Percentiles rank a stretch among this genome's conserved stretches.
phyloP scores from a whole-genome alignment of 2,329 filamentous ascomycete species.

The Fusarium nurragi region DNA sequence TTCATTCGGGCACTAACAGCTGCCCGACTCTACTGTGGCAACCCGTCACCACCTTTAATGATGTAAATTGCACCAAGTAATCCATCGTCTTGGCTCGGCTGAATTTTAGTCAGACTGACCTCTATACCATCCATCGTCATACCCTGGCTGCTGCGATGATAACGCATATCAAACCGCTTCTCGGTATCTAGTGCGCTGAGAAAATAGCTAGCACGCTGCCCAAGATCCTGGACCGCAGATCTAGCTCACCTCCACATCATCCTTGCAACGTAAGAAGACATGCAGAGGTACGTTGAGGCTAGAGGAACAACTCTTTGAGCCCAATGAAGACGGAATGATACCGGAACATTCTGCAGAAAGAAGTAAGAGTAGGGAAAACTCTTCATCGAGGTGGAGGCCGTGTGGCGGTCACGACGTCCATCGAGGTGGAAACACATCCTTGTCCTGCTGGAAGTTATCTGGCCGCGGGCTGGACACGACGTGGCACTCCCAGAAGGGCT shows the following conservation, averaged over 20 bases:
- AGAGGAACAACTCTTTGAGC: constrained; percentile 7
- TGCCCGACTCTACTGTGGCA: constrained; percentile 2
- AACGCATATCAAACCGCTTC: constrained; percentile 5
- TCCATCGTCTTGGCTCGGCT: constrained; percentile 13
- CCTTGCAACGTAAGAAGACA: constrained; percentile 23
- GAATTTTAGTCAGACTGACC: constrained; percentile 9
- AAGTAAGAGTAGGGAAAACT: constrained; percentile 28
- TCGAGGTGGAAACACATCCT: constrained; percentile 41
- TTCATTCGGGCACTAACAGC: constrained; percentile 38
- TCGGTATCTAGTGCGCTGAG: constrained; percentile 3
- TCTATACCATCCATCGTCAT: constrained; percentile 5
- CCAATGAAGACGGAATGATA: constrained; percentile 25
- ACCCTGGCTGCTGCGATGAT: background rate
- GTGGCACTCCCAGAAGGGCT: constrained; percentile 41
- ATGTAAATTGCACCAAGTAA: too few species aligned
- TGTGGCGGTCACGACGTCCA: constrained; percentile 41
- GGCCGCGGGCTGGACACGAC: constrained; percentile 37
- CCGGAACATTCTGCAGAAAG: constrained; percentile 15
- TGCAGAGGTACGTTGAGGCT: constrained; percentile 21
- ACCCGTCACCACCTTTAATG: too few species aligned
- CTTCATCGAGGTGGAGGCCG: constrained; percentile 43
- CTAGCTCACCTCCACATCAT: constrained; percentile 38
- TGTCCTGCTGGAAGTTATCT: constrained; percentile 28
- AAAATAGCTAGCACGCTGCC: constrained; percentile 21
- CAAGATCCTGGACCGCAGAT: constrained; percentile 44